Base-by-base conservation (phyloP, 768 basidiomycete genomes). In the Glaciozyma martinii region DNA sequence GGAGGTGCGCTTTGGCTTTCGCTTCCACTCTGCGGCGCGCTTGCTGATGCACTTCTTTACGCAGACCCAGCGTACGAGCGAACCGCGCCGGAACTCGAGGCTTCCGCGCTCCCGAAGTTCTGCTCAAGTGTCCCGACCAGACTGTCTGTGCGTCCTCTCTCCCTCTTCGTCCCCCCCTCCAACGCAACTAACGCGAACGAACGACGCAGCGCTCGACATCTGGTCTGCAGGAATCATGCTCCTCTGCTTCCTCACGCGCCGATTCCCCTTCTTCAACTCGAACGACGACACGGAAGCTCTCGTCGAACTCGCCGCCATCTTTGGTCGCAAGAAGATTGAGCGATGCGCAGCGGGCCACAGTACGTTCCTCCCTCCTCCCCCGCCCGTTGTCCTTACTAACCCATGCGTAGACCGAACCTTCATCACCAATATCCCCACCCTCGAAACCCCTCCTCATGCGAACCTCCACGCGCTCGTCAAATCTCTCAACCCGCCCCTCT, bases 11-110 rank as follows among this genome's bases (percentile, higher is more conserved):
- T 19, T 25, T 3, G 23, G 19, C 61, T 42, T 37, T 47, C 13
- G 32, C 18, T 42, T 33, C 27, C 49, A 7, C 25, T 50, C 49
- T 25, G 5, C 49, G 49, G 12, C 49, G 21, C 16, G 8, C 23
- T 25, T 25, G n/a, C 49, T 50, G 9, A 50, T 50, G 6, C 49
- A 10, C 8, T 4, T 5, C 5, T 25, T 50, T 27, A n/a, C n/a
- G 13, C 62, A 88, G 89, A 70, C 88, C 89, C 1, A 79, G 81
- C 46, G 87, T 89, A 59, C 93, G 93, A 76, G 92, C 95, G 4
- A 98, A 97, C 74, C 84, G 95, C 56, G 95, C 95, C 2, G 95
- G 95, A 5, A 99, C 95, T 18, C 79, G 95, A 72, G 95, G 95
- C 0, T 99, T 99, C 76, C 84, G 95, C 63, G 92, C 95, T 2